Percentiles rank a stretch among this genome's conserved stretches.
phyloP scores from a whole-genome alignment of 164 flowering plant genomes.

The Chimonanthus praecox region DNA sequence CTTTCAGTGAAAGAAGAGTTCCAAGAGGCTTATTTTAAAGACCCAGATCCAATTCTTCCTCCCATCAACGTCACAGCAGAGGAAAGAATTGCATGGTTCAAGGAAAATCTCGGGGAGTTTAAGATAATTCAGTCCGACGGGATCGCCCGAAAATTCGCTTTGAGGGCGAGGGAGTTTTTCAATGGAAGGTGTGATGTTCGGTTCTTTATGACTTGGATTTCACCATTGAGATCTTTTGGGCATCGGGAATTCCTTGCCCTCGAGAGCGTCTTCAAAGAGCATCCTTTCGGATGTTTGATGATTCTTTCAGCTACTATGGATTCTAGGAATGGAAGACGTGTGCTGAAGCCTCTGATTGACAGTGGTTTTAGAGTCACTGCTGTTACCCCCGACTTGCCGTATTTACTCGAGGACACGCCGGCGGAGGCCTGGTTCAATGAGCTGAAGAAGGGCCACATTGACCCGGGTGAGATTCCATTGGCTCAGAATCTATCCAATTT shows the following conservation, averaged over 20 bases:
- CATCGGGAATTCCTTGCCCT: constrained; percentile 46
- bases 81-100: constrained; percentile 27
- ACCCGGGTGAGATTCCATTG: constrained; percentile 44
- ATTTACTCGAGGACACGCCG: constrained; percentile 54
- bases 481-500: constrained; percentile 48
- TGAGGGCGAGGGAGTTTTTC: constrained; percentile 26
- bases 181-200: constrained; percentile 31
- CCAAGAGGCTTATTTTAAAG: constrained; percentile 1
- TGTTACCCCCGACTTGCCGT: constrained; percentile 49
- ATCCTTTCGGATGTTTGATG: constrained; percentile 64
- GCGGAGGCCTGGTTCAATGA: constrained; percentile 61
- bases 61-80: constrained; percentile 18
- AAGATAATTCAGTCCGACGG: constrained; percentile 26
- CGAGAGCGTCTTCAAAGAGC: constrained; percentile 64
- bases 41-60: constrained; percentile 12
- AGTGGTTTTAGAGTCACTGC: constrained; percentile 43
- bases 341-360: constrained; percentile 44
- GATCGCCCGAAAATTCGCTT: constrained; percentile 17
- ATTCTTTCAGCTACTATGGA: constrained; percentile 64
- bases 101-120: constrained; percentile 17
- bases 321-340: constrained; percentile 32
- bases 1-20: constrained; percentile 13
- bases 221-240: constrained; percentile 42
- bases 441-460: constrained; percentile 31
- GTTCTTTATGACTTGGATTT: constrained; percentile 92